phyloP scores from a whole-genome alignment of 495 filamentous ascomycete species.

The Pseudevernia furfuracea region DNA sequence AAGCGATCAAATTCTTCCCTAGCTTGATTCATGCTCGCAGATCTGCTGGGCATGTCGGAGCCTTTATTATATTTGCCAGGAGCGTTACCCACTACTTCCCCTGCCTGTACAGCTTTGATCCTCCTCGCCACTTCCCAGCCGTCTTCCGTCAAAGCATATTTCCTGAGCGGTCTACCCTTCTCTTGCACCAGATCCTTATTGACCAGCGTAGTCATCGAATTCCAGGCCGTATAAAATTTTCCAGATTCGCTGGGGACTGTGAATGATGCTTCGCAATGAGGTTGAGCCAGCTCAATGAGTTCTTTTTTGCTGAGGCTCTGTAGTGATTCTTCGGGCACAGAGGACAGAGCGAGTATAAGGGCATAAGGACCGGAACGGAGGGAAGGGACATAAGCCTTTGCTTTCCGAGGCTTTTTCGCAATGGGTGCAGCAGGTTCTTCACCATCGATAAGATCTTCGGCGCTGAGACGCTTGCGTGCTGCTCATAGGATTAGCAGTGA shows the following conservation, averaged over 20 bases:
- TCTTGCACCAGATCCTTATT: slow-evolving; percentile 71
- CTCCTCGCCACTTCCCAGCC: slow-evolving; percentile 71
- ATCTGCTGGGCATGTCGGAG: background rate
- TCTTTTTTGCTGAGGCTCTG: slow-evolving; percentile 59
- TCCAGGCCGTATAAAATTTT: slow-evolving; percentile 77
- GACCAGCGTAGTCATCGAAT: slow-evolving; percentile 70
- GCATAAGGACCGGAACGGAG: slow-evolving; percentile 70
- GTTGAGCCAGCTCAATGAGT: slow-evolving; percentile 62
- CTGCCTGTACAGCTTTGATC: slow-evolving; percentile 42
- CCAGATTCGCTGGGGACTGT: slow-evolving; percentile 57
- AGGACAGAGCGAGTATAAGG: slow-evolving; percentile 59
- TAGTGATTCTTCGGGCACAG: slow-evolving; percentile 46
- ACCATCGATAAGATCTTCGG: slow-evolving; percentile 31
- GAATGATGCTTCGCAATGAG: slow-evolving; percentile 68
- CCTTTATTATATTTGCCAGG: background rate
- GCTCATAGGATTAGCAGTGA: background rate
- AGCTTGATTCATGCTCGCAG: background rate
- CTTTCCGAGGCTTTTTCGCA: slow-evolving; percentile 57
- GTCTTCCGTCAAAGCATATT: slow-evolving; percentile 67
- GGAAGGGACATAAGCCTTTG: slow-evolving; percentile 63
- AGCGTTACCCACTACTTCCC: background rate
- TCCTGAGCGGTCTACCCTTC: slow-evolving; percentile 58
- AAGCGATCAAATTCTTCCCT: background rate
- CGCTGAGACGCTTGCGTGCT: slow-evolving; percentile 40
- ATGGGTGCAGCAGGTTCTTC: slow-evolving; percentile 31